These are phyloP conservation scores for Pseudogymnoascus sp. DNA, from an alignment of 2,329 filamentous ascomycete species.

Conservation along the genomic window DNA sequence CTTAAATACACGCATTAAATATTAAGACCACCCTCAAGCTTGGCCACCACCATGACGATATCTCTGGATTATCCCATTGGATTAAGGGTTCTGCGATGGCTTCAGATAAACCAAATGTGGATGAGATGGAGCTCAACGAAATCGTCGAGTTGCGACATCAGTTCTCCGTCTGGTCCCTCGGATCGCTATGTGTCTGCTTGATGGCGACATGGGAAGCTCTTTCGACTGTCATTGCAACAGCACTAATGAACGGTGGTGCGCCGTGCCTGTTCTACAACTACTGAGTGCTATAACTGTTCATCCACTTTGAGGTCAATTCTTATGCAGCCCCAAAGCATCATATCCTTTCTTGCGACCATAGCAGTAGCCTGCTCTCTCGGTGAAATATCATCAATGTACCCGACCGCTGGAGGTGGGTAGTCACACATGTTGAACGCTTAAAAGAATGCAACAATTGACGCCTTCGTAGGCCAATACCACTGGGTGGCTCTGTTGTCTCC, in stretches of 20 bases:
- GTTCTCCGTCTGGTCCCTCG: constrained; percentile 37
- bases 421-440: not conserved
- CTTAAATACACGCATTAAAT: not conserved
- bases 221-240: constrained; percentile 36
- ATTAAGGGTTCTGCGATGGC: not conserved
- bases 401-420: constrained; percentile 32
- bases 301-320: constrained; percentile 24
- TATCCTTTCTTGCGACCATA: constrained; percentile 34
- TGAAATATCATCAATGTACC: constrained; percentile 36
- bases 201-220: constrained; percentile 45
- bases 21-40: not conserved
- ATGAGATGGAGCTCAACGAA: not conserved
- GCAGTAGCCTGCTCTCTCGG: constrained; percentile 33
- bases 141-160: constrained; percentile 19
- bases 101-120: not conserved
- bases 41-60: not conserved
- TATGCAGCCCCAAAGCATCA: constrained; percentile 27
- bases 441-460: constrained; percentile 2
- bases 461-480: constrained; percentile 44
- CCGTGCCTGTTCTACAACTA: constrained; percentile 38
- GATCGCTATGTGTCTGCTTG: constrained; percentile 36
- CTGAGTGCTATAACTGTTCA: not conserved
- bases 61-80: not conserved
- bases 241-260: constrained; percentile 37
- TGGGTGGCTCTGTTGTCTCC: constrained; percentile 49